These are phyloP conservation scores for Scutellaria barbata DNA, from an alignment of 257 asterid species.

Conservation along the genomic window DNA sequence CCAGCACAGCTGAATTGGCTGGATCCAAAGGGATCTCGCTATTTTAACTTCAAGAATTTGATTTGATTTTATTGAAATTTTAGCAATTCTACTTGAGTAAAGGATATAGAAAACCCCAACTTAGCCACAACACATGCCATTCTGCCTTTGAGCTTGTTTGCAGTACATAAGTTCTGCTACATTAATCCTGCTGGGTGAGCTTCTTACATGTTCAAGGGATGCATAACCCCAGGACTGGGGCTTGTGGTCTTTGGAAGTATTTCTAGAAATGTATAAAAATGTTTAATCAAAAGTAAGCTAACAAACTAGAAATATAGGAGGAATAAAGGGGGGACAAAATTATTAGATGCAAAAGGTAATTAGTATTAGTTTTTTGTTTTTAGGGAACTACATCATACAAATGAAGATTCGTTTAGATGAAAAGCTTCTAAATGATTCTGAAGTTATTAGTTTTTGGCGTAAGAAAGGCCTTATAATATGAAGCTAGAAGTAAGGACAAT, in stretches of 20 bases:
- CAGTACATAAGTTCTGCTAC: constrained; percentile 17
- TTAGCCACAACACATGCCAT: constrained; percentile 7
- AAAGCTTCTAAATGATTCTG: constrained; percentile 5
- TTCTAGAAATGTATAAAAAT: constrained; percentile 7
- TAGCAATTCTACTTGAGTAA: constrained; percentile 5
- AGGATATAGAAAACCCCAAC: constrained; percentile 5
- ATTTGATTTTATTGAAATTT: constrained; percentile 17
- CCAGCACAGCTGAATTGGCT: constrained; percentile 21
- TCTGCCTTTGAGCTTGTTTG: constrained; percentile 14
- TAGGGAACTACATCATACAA: neutral
- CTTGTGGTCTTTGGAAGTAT: neutral
- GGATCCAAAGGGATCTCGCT: constrained; percentile 20
- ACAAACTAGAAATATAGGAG: constrained; percentile 5
- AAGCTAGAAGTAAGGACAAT: constrained; percentile 3
- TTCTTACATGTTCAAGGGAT: neutral
- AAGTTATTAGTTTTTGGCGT: neutral
- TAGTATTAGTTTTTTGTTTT: neutral
- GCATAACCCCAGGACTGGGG: neutral
- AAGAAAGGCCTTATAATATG: neutral
- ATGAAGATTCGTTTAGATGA: neutral
- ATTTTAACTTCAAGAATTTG: constrained; percentile 21
- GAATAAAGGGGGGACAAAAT: neutral
- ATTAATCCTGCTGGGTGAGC: constrained; percentile 1
- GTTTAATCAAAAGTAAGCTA: constrained; percentile 6
- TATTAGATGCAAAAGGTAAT: constrained; percentile 10